Base-by-base conservation (phyloP, 2,329 filamentous ascomycete genomes). In the Xylaria sp. region DNA sequence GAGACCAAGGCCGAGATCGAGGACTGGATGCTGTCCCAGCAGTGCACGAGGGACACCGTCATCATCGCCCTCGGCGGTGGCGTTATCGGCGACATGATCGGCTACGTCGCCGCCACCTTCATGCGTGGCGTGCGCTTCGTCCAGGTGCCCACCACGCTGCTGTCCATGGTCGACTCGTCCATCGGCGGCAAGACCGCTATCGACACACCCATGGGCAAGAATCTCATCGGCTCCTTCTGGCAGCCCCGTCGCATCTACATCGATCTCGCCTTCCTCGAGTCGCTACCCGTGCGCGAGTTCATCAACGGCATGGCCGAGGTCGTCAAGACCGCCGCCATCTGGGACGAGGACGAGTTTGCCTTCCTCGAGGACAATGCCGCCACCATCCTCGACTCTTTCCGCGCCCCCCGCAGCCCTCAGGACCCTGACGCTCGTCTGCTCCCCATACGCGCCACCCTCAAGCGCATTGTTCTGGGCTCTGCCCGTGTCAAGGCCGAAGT, bases 251-350 rank as follows among this genome's bases (percentile, higher is more conserved):
- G 92, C 65, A 93, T 98, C 67, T 99, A 97, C 78, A 93, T 99
- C 70, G 95, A 99, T 76, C 82, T 98, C 63, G 85, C 88, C 58
- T 98, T 99, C 73, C 83, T 99, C 57, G 92, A 96, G 74, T 96
- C 93, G 1, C 82, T 99, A 19, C 93, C 94, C 1, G 88, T 90
- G 67, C 85, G 95, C 68, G 94, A 99, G 78, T 94, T 99, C 73
- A 93, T 97, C 78, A 99, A 99, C 75, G 95, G 95, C 63, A 97
- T 99, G 94, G 95, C 94, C 25, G 95, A 99, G 80, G 94, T 99
- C 29, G 85, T 97, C 75, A 97, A 97, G 85, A 99, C 95, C 3
- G 95, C 95, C 3, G 95, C 95, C 55, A 98, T 99, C 70, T 97
- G 94, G 87, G 87, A 96, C 71, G 92, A 96, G 76, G 79, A 83